Conservation (phyloP, 2,329 filamentous ascomycete genomes). For the Bipolaris gigantea region DNA sequence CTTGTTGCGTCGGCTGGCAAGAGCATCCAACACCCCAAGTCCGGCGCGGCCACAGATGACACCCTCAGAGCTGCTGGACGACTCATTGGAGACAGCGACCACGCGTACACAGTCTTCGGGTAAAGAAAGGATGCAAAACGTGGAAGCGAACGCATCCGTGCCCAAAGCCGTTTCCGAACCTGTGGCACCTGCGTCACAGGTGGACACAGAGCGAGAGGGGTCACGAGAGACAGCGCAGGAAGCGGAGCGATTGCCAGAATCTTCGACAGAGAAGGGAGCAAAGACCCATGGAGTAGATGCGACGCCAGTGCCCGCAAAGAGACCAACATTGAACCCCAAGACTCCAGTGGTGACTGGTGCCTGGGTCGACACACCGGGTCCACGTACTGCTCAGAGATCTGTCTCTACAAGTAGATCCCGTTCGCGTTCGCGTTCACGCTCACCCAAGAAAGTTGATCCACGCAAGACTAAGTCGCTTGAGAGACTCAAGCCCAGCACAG, state of each 20-base stretch:
- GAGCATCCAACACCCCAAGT: constrained; percentile 53
- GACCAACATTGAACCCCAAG: constrained; percentile 34
- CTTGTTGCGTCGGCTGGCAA: constrained; percentile 50
- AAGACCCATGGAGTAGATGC: constrained; percentile 22
- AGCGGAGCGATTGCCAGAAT: constrained; percentile 6
- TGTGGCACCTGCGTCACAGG: background rate
- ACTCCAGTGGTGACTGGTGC: constrained; percentile 53
- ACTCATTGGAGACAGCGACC: constrained; percentile 20
- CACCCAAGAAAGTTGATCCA: constrained; percentile 22
- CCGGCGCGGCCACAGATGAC: constrained; percentile 33
- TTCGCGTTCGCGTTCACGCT: constrained; percentile 20
- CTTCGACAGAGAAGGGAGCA: background rate
- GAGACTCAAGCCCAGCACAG: constrained; percentile 4
- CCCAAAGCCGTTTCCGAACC: constrained; percentile 4
- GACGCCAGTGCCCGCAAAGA: constrained; percentile 35
- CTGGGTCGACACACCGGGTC: constrained; percentile 52
- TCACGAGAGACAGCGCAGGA: constrained; percentile 4
- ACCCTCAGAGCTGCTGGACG: constrained; percentile 17
- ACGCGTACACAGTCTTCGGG: constrained; percentile 4
- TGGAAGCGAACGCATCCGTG: constrained; percentile 3
- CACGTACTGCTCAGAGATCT: constrained; percentile 25
- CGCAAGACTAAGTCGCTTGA: constrained; percentile 15
- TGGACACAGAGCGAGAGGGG: constrained; percentile 10
- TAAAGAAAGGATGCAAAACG: background rate
- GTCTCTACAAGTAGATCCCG: constrained; percentile 13